These are phyloP conservation scores for Sporisorium graminicola DNA, from an alignment of 1,284 basidiomycete species.

Conservation along the genomic window DNA sequence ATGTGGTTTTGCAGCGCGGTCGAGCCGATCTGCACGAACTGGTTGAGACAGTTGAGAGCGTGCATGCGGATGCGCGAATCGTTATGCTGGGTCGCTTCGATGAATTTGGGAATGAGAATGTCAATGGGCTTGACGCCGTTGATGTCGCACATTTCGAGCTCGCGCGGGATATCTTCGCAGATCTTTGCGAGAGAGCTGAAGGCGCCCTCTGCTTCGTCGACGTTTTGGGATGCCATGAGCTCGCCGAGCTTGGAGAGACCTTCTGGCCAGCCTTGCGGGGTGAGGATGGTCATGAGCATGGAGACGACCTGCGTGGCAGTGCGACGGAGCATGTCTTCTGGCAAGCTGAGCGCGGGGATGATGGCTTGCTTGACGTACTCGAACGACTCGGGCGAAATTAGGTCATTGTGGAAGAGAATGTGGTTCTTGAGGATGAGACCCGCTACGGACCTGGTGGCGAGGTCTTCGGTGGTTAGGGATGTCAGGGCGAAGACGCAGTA, in stretches of 20 bases:
- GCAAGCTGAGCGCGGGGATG: slow-evolving; percentile 62
- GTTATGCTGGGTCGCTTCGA: slow-evolving; percentile 79
- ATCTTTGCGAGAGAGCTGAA: slow-evolving; percentile 95
- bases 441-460: slow-evolving; percentile 91
- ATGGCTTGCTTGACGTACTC: slow-evolving; percentile 67
- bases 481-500: slow-evolving; percentile 95
- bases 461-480: slow-evolving; percentile 83
- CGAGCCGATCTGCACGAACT: slow-evolving; percentile 81
- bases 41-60: slow-evolving; percentile 92
- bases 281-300: slow-evolving; percentile 65
- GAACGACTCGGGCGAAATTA: slow-evolving; percentile 60
- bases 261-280: slow-evolving; percentile 65
- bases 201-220: slow-evolving; percentile 75
- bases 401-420: slow-evolving; percentile 68
- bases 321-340: slow-evolving; percentile 66
- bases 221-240: slow-evolving; percentile 59
- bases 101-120: slow-evolving; percentile 83
- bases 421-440: slow-evolving; percentile 98
- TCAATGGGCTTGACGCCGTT: slow-evolving; percentile 72
- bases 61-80: slow-evolving; percentile 89
- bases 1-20: slow-evolving; percentile 86
- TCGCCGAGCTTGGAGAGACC: slow-evolving; percentile 63
- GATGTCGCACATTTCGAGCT: slow-evolving; percentile 88
- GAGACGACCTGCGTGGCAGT: slow-evolving; percentile 68
- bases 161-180: slow-evolving; percentile 95